Base-by-base conservation (phyloP, 768 basidiomycete species). In the Tephrocybe sp. region DNA sequence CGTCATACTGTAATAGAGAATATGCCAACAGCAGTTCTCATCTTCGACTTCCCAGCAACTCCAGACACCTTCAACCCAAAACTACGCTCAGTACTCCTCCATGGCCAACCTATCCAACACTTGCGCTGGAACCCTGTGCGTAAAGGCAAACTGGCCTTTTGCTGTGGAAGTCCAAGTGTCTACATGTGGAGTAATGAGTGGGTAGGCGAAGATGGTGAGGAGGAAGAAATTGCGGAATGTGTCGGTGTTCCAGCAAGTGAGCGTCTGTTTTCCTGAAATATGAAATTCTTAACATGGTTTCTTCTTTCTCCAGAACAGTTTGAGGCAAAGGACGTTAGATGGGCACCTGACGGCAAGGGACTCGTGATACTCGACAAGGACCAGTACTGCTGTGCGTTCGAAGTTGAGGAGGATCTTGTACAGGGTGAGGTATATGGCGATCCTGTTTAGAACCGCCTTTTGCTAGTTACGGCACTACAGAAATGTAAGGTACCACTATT, bases 331-430 rank as follows among this genome's bases (percentile, higher is more conserved):
- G 85, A 90, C 55, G 57, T 90, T 4, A 75, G 67, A 36, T 97
- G 92, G 91, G 80, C 89, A 11, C 88, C 89, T 3, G 92, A 97
- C 61, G 94, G 94, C 2, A 87, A 88, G 54, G 88, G 88, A 0
- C 66, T 95, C 48, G 71, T 87, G 2, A 64, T 96, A 43, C 49
- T 92, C 49, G 90, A 89, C 59, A 87, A 79, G 60, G 83, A 87
- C 31, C 79, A 78, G 36, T 96, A 93, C 62, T 95, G 92, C 62
- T 91, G 89, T 62, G 88, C 86, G 5, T 92, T 90, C 53, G 88
- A 91, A 64, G 89, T 89, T 5, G 76, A 81, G 59, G 82, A 77
- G 13, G 72, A 55, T 30, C 34, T 23, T 11, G 32, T 26, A 36
- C 23, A 7, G 19, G 32, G n/a, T n/a, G 39, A 31, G 10, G 20